Base-by-base conservation (phyloP, 805 yeast genomes). In the Candida glaebosa region DNA sequence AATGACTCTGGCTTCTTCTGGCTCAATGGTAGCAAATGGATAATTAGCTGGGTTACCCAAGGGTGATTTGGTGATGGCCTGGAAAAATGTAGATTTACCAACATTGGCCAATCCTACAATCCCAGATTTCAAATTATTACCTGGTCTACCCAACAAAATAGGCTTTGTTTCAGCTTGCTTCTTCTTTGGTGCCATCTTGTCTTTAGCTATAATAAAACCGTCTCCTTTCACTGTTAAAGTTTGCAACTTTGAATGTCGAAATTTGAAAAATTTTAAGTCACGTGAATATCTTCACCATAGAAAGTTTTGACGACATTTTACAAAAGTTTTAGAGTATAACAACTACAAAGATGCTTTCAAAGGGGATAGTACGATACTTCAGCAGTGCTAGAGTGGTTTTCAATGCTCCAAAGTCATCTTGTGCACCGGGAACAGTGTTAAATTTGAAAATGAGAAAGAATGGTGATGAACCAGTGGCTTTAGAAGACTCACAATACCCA, bases 1-100 rank as follows among this genome's bases (percentile, higher is more conserved):
- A 51, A 82, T 80, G 41, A 91, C 96, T 63, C 95, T 81, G 36
- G 98, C 96, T 72, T 91, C 96, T 71, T 93, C 98, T 41, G 99
- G 98, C 54, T 91, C 96, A 61, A 88, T 88, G 42, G 99, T 91
- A 33, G 99, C 99, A 63, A 88, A 91, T 18, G 99, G 99, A 65
- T 90, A 91, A 67, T 91, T 91, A 44, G 98, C 99, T 42, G 99
- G 98, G 71, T 78, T 89, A 48, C 99, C 98, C 52, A 93, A 72
- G 37, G 90, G 88, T 53, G 90, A 87, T 68, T 83, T 81, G 42
- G 98, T 91, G 59, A 93, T 85, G 42, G 96, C 96, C 69, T 93
- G 98, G 80, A 91, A 91, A 66, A 91, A 89, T 5, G 98, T 91
- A 10, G 96, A 88, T 67, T 93, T 93, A 57, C 99, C 99, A 50